phyloP scores from a whole-genome alignment of 1,139 yeast species.

The Diutina siamensis region DNA sequence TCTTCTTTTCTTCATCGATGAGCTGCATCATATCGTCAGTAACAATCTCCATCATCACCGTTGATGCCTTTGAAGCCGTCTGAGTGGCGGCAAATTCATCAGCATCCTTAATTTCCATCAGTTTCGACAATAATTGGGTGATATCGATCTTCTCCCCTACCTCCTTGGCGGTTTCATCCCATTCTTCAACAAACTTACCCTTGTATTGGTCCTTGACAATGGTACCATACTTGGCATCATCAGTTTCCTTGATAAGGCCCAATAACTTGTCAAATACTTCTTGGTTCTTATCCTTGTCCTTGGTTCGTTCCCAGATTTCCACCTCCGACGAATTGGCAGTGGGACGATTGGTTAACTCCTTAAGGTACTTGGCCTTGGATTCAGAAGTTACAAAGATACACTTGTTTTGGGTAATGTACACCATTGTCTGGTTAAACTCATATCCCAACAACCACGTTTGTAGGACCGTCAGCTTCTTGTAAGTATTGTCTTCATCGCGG shows the following conservation, averaged over 20 bases:
- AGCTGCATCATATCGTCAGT: slow-evolving; percentile 82
- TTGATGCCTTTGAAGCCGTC: slow-evolving; percentile 68
- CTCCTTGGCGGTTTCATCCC: slow-evolving; percentile 49
- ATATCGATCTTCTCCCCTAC: slow-evolving; percentile 40
- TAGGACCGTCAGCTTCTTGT: slow-evolving; percentile 76
- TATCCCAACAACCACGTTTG: slow-evolving; percentile 93
- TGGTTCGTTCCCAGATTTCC: slow-evolving; percentile 67
- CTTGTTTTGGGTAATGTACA: slow-evolving; percentile 52
- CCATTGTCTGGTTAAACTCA: slow-evolving; percentile 84
- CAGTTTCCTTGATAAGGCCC: slow-evolving; percentile 29
- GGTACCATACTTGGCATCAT: slow-evolving; percentile 40
- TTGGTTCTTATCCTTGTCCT: slow-evolving; percentile 69
- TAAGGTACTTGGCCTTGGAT: slow-evolving; percentile 77
- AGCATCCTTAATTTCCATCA: slow-evolving; percentile 70
- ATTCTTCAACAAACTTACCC: slow-evolving; percentile 77
- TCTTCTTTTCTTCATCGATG: slow-evolving; percentile 76
- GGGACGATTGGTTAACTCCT: slow-evolving; percentile 33
- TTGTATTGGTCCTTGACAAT: slow-evolving; percentile 63
- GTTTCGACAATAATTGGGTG: slow-evolving; percentile 37
- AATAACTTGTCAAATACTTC: slow-evolving; percentile 52
- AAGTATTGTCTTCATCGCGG: slow-evolving; percentile 43
- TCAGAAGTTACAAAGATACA: slow-evolving; percentile 66
- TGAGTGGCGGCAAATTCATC: slow-evolving; percentile 59
- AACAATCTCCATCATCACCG: slow-evolving; percentile 71
- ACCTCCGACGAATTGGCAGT: slow-evolving; percentile 33